Evolutionary conservation across 108 stramenopile genomes (phyloP), one percentile per base, ranked within the genome.

Genomic region (Cyclostephanos tholiformis): DNA sequence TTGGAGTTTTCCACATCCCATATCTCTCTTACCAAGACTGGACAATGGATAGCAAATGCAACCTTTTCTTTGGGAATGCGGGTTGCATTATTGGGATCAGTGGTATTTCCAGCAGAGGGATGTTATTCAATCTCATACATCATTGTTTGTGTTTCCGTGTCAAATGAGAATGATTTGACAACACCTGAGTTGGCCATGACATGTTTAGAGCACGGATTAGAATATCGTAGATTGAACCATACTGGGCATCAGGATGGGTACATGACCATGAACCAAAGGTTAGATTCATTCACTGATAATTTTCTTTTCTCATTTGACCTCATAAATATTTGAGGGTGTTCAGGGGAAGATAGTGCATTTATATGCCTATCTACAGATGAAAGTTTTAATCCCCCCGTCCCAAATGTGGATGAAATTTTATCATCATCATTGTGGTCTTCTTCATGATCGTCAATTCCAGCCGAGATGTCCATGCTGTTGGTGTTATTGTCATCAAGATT

Each of bases 21-120:
- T 46, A 16, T 12, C 41, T 38, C 2, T 30, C 1, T 63, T 35
- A 63, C 7, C 23, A 41, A 63, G 17, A 63, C 62, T 2, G 62
- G 62, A 30, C 62, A 63, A 35, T 43, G 35, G 22, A 63, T 17
- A 22, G 62, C 62, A 63, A 63, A 43, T 63, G 62, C 62, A 29
- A 63, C 11, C n/a, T 30, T 35, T 13, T 16, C 16, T 43, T 63
- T 35, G 0, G 35, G 22, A 27, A 55, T 4, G 1, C 5, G 11
- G 23, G 12, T 27, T 46, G 44, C 0, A 16, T 14, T 46, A 55
- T 55, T 26, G 8, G 9, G 0, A 55, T 23, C 22, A 12, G 0
- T 0, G 9, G 16, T 46, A 0, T 0, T 27, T 25, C 26, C 26
- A 25, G 25, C 26, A 25, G 53, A 55, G 23, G 23, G 23, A 27